phyloP scores from a whole-genome alignment of 2,329 filamentous ascomycete species.

The Botrytis squamosa region DNA sequence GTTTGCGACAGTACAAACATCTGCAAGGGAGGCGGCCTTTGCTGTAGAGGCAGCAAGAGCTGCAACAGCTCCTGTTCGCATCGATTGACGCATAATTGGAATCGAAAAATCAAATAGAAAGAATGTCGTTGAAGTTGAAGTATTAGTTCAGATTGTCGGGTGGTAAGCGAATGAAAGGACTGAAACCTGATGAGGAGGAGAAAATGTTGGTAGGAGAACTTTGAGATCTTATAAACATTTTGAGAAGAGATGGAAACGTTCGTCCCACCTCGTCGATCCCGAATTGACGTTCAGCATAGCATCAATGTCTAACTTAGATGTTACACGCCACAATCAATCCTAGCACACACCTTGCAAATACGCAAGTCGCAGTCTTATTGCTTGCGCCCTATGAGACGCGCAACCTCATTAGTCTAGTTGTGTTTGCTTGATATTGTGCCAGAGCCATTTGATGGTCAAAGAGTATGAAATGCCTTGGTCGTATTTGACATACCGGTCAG shows the following conservation, averaged over 20 bases:
- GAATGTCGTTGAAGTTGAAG: background rate
- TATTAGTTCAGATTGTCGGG: background rate
- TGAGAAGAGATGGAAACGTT: background rate
- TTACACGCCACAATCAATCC: background rate
- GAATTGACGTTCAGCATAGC: too few species aligned
- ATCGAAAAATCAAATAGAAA: background rate
- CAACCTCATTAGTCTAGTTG: background rate
- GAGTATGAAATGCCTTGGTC: background rate
- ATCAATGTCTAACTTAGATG: background rate
- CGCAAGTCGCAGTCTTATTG: background rate
- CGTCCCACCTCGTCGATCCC: background rate
- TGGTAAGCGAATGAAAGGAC: background rate
- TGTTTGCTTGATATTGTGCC: background rate
- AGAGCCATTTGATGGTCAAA: background rate
- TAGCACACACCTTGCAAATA: background rate
- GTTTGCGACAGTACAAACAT: background rate
- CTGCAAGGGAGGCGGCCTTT: background rate
- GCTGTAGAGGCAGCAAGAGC: slow-evolving; percentile 11
- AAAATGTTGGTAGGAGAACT: background rate
- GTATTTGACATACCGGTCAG: background rate
- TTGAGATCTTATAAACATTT: background rate
- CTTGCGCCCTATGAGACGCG: background rate
- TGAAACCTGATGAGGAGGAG: background rate
- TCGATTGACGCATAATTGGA: background rate
- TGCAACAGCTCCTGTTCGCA: slow-evolving; percentile 24